phyloP scores from a whole-genome alignment of 768 basidiomycete genomes.

The Russula dissimulans region DNA sequence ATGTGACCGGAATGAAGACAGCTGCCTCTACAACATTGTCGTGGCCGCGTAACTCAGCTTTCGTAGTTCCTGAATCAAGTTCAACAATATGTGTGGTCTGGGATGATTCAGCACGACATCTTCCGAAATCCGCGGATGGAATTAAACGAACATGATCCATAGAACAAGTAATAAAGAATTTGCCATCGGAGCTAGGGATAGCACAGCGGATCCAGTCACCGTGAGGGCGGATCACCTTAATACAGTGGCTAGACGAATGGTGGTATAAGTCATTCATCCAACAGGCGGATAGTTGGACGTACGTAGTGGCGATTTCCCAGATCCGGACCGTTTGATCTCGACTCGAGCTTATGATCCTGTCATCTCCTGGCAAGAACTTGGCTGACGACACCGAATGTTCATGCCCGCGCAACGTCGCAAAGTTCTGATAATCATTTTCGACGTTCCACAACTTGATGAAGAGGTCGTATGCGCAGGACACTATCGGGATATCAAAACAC shows the following conservation, averaged over 20 bases:
- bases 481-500: conserved; percentile 23
- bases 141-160: conserved; percentile 41
- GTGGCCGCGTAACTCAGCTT: conserved; percentile 45
- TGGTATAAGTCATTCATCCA: neutral
- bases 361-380: conserved; percentile 44
- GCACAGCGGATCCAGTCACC: conserved; percentile 42
- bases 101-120: neutral
- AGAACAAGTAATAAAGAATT: conserved; percentile 40
- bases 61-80: conserved; percentile 37
- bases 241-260: conserved; percentile 35
- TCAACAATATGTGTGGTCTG: conserved; percentile 49
- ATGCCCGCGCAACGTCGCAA: conserved; percentile 46
- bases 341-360: conserved; percentile 43
- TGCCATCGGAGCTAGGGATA: conserved; percentile 33
- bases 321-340: conserved; percentile 46
- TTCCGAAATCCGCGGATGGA: neutral
- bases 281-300: conserved; percentile 15
- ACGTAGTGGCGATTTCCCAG: conserved; percentile 51
- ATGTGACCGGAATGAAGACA: conserved; percentile 38
- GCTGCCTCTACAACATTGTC: conserved; percentile 45
- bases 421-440: conserved; percentile 46
- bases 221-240: conserved; percentile 43
- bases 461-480: conserved; percentile 49
- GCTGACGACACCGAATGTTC: conserved; percentile 50
- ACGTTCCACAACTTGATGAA: conserved; percentile 52